Evolutionary conservation across 805 yeast genomes (phyloP).

Genomic region (Wickerhamomyces mucosus): DNA sequence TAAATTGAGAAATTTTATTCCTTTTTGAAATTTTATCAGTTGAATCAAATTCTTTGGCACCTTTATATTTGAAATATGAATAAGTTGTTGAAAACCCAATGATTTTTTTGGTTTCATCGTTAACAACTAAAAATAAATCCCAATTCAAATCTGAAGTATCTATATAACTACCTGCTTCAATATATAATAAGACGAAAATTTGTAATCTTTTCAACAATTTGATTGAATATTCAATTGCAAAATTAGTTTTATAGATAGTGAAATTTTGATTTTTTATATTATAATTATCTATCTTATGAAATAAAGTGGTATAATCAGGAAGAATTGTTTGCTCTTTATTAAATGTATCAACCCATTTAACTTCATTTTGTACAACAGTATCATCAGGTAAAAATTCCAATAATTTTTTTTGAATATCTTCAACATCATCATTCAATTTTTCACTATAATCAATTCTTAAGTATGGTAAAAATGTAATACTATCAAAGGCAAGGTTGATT

Average conservation of each 20-base stretch:
- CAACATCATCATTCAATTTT: constrained; percentile 44
- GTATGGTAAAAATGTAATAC: constrained; percentile 64
- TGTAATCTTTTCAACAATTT: constrained; percentile 64
- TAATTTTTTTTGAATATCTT: constrained; percentile 49
- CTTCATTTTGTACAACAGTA: constrained; percentile 54
- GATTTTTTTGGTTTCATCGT: constrained; percentile 31
- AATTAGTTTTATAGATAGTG: constrained; percentile 37
- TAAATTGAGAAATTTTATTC: constrained; percentile 78
- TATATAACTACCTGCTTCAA: constrained; percentile 90
- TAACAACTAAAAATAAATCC: constrained; percentile 58
- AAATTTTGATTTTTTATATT: constrained; percentile 28
- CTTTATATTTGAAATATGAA: constrained; percentile 69
- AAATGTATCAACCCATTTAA: constrained; percentile 51
- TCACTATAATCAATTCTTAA: constrained; percentile 47
- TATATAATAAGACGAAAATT: constrained; percentile 70
- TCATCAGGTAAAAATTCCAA: constrained; percentile 48
- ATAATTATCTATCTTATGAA: constrained; percentile 26
- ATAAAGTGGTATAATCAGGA: constrained; percentile 24
- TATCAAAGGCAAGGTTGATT: constrained; percentile 65
- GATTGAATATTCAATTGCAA: constrained; percentile 29
- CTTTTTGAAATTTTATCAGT: constrained; percentile 30
- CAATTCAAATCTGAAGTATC: constrained; percentile 69
- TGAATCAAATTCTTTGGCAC: constrained; percentile 39
- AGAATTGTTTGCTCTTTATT: constrained; percentile 35
- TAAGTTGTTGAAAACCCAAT: constrained; percentile 81